Percentiles rank a stretch among this genome's conserved stretches.
phyloP scores from a whole-genome alignment of 495 filamentous ascomycete genomes.

The Penicillium manginii region DNA sequence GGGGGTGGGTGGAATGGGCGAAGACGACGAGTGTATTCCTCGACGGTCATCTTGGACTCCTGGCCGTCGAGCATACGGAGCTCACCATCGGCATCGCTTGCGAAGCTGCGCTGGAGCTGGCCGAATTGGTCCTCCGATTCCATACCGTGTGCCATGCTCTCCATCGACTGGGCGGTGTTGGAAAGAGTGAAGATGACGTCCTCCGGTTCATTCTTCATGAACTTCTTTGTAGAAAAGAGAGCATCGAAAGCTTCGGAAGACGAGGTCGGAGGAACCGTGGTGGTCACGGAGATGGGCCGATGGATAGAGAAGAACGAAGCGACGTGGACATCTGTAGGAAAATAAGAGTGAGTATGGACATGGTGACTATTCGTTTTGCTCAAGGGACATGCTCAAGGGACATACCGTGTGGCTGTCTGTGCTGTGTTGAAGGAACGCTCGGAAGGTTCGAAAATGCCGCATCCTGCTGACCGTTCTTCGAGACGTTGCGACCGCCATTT shows the following conservation, averaged over 20 bases:
- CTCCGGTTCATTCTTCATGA: conserved; percentile 54
- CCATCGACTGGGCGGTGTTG: conserved; percentile 70
- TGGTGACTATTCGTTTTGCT: not conserved
- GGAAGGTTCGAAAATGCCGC: conserved; percentile 63
- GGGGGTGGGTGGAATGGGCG: conserved; percentile 81
- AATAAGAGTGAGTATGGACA: not conserved
- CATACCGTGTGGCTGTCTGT: conserved; percentile 74
- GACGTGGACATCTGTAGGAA: conserved; percentile 70
- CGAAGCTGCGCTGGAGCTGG: conserved; percentile 50
- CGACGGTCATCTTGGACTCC: conserved; percentile 49
- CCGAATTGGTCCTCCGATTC: conserved; percentile 53
- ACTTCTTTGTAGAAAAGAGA: conserved; percentile 66
- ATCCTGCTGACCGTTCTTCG: conserved; percentile 43
- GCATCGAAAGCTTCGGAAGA: conserved; percentile 74
- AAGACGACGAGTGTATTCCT: conserved; percentile 61
- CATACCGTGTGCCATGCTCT: conserved; percentile 57
- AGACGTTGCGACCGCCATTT: conserved; percentile 36
- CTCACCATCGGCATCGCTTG: conserved; percentile 49
- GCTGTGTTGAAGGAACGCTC: conserved; percentile 82
- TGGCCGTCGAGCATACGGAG: conserved; percentile 50
- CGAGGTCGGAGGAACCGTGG: conserved; percentile 72
- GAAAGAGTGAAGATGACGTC: conserved; percentile 82
- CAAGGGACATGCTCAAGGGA: conserved; percentile 48
- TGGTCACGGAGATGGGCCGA: conserved; percentile 87
- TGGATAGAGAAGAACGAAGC: conserved; percentile 96